phyloP scores from a whole-genome alignment of 257 asterid species.

The Pogostemon cablin region DNA sequence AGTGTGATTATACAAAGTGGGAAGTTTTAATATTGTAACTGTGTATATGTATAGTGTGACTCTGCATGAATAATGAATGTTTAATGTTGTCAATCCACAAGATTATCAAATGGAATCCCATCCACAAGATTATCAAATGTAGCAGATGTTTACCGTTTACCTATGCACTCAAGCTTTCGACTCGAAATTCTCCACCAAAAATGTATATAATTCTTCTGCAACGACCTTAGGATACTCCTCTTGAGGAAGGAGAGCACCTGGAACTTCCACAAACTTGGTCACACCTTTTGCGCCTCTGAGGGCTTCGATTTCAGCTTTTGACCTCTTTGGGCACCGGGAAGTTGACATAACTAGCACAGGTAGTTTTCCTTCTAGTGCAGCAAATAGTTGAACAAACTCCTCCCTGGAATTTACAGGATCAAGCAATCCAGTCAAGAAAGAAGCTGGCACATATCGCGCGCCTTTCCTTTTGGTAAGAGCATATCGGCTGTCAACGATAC shows the following conservation, averaged over 20 bases:
- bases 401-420: constrained; percentile 86
- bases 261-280: constrained; percentile 67
- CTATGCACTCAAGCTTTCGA: constrained; percentile 40
- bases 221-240: constrained; percentile 84
- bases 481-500: constrained; percentile 70
- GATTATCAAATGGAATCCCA: constrained; percentile 1
- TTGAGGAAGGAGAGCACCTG: constrained; percentile 94
- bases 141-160: constrained; percentile 27
- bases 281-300: constrained; percentile 82
- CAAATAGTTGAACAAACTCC: constrained; percentile 72
- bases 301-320: constrained; percentile 98
- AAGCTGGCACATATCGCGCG: constrained; percentile 95
- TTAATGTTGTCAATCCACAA: constrained; percentile 22
- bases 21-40: not conserved
- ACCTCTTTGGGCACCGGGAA: constrained; percentile 73
- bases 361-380: constrained; percentile 56
- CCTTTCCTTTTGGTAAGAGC: constrained; percentile 81
- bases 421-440: constrained; percentile 90
- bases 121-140: not conserved
- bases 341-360: constrained; percentile 79
- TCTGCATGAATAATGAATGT: not conserved
- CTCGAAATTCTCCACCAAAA: constrained; percentile 62
- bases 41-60: not conserved
- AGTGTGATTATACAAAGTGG: constrained; percentile 2
- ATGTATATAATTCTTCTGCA: constrained; percentile 70